phyloP scores from a whole-genome alignment of 345 rosid species.

The Barbarea vulgaris region DNA sequence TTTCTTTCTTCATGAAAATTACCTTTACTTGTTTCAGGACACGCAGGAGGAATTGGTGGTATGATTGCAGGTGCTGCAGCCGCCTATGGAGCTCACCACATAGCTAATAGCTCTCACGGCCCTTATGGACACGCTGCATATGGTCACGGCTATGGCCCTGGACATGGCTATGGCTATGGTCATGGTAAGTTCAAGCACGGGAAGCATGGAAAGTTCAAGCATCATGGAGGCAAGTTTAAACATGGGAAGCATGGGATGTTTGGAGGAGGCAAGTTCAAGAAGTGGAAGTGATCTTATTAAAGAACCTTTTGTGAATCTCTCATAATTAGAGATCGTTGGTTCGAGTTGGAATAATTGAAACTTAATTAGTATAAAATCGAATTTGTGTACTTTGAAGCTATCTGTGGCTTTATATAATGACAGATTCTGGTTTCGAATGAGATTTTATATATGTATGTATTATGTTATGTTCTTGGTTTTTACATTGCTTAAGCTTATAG shows the following conservation, averaged over 20 bases:
- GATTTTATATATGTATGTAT: conserved; percentile 16
- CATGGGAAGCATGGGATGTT: conserved; percentile 72
- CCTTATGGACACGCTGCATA: conserved; percentile 40
- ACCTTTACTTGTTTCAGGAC: conserved; percentile 49
- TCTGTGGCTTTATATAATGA: conserved; percentile 22
- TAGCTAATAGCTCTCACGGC: conserved; percentile 49
- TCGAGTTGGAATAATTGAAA: conserved; percentile 26
- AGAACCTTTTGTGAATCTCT: not conserved
- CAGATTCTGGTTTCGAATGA: conserved; percentile 16
- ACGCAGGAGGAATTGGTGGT: conserved; percentile 67
- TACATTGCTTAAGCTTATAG: no score
- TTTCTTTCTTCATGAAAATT: not conserved
- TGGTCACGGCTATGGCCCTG: conserved; percentile 38
- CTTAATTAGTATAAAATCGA: not conserved
- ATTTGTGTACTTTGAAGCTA: conserved; percentile 19
- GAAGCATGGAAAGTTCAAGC: conserved; percentile 37
- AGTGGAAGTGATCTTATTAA: conserved; percentile 69
- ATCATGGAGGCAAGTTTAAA: conserved; percentile 29
- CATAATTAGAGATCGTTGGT: conserved; percentile 22
- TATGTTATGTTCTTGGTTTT: no score
- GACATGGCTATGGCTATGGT: conserved; percentile 39
- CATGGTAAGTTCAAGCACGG: conserved; percentile 57
- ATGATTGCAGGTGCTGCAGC: conserved; percentile 94
- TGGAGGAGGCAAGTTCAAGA: conserved; percentile 68
- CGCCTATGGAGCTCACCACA: conserved; percentile 67